A percentile compares a stretch with the other conserved stretches of the same genome.
Evolutionary conservation across 768 basidiomycete species (phyloP).

Genomic region (Lentinula guzmanii): DNA sequence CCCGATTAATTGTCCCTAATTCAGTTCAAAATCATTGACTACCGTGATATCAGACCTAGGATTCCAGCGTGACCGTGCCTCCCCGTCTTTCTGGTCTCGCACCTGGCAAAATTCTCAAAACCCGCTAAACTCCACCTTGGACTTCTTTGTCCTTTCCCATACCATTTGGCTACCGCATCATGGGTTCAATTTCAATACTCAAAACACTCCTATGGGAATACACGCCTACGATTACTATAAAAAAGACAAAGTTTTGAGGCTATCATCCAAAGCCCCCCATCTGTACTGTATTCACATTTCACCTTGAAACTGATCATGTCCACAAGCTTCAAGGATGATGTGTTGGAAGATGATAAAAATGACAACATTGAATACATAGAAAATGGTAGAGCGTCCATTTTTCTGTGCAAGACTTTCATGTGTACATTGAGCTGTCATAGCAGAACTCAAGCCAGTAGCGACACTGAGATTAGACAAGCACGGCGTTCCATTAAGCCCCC

Average conservation of each 20-base stretch:
- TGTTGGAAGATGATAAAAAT: neutral
- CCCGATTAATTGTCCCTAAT: neutral
- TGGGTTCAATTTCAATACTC: neutral
- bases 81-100: neutral
- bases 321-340: neutral
- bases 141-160: neutral
- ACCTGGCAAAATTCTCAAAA: neutral
- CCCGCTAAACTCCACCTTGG: neutral
- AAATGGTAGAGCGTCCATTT: neutral
- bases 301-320: neutral
- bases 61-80: neutral
- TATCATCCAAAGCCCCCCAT: too few species aligned
- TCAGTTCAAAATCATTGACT: too few species aligned
- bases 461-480: neutral
- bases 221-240: neutral
- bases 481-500: slow-evolving; percentile 1
- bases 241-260: neutral
- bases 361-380: neutral
- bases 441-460: neutral
- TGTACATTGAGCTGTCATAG: neutral
- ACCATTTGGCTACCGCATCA: neutral
- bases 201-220: neutral
- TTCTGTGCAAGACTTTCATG: neutral
- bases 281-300: neutral
- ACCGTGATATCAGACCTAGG: neutral